Evolutionary conservation across 257 asterid genomes (phyloP), one percentile per base, ranked within the genome.

Genomic region (Gentiana macrophylla): DNA sequence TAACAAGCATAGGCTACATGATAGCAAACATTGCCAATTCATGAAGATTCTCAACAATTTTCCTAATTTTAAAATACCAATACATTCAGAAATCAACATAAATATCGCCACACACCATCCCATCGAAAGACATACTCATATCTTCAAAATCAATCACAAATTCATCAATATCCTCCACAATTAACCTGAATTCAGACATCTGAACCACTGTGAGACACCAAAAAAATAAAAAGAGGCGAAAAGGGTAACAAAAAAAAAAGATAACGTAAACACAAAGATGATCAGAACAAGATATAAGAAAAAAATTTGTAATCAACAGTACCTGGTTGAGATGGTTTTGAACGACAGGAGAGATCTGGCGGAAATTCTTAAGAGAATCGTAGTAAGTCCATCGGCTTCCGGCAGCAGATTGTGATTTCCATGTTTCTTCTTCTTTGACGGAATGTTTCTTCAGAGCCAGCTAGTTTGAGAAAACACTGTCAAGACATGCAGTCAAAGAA

Each of bases 261-360:
- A 24, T 24, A 24, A 24, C 24, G 1, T 24, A 24, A 24, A 24
- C 24, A 24, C 24, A 24, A 24, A 24, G 24, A 24, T 24, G 24
- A 24, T 24, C 24, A 24, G 58, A 32, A 41, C n/a, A 0, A 36
- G 2, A 15, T 33, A 6, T 35, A 52, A 1, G 4, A 4, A 36
- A 33, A 3, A 1, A 43, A 24, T 24, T 4, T 12, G 33, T 10
- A 38, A 52, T 1, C 4, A 4, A 36, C 35, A 3, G 1, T 37
- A 82, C 98, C 98, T 80, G 82, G 55, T 85, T 85, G 65, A 92
- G 99, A 77, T 92, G 99, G 53, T 71, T 67, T 56, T 92, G 99
- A 65, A 92, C 99, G 55, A 59, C 67, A 10, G 95, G 94, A 11
- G 99, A 88, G 61, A 88, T 92, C 80, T 88, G 94, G 10, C 88